Conservation (phyloP, 129 eudicot genomes). For the Lonicera japonica region DNA sequence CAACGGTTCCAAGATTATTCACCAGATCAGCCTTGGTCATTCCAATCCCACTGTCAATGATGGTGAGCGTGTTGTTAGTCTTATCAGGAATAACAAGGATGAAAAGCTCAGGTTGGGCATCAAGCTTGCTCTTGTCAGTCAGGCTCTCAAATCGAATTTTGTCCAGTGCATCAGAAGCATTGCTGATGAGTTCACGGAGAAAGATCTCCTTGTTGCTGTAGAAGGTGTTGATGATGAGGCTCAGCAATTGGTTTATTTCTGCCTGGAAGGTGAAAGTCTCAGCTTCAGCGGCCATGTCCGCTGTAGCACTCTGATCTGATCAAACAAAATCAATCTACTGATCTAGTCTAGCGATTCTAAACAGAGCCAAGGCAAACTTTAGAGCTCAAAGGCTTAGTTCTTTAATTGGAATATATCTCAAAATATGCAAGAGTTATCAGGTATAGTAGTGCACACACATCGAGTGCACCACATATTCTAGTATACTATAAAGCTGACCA, state of each 20-base stretch:
- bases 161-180: conserved; percentile 8
- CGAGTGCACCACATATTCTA: too few relatives aligned
- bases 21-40: conserved; percentile 26
- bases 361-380: too few relatives aligned
- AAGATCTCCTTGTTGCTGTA: conserved; percentile 33
- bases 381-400: too few relatives aligned
- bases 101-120: conserved; percentile 27
- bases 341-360: too few relatives aligned
- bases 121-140: conserved; percentile 31
- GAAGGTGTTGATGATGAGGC: conserved; percentile 33
- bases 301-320: too few relatives aligned
- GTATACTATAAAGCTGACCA: too few relatives aligned
- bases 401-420: too few relatives aligned
- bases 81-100: conserved; percentile 23
- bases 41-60: conserved; percentile 26
- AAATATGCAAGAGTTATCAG: too few relatives aligned
- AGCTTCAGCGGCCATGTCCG: background rate
- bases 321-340: too few relatives aligned
- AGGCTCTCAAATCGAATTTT: conserved; percentile 16
- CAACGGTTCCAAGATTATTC: conserved; percentile 24
- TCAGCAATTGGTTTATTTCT: conserved; percentile 30
- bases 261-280: conserved; percentile 33
- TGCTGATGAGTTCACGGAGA: conserved; percentile 31
- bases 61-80: conserved; percentile 17
- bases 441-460: too few relatives aligned